These are phyloP conservation scores for Neurospora sp. DNA, from an alignment of 2,329 filamentous ascomycete species.

Conservation along the genomic window DNA sequence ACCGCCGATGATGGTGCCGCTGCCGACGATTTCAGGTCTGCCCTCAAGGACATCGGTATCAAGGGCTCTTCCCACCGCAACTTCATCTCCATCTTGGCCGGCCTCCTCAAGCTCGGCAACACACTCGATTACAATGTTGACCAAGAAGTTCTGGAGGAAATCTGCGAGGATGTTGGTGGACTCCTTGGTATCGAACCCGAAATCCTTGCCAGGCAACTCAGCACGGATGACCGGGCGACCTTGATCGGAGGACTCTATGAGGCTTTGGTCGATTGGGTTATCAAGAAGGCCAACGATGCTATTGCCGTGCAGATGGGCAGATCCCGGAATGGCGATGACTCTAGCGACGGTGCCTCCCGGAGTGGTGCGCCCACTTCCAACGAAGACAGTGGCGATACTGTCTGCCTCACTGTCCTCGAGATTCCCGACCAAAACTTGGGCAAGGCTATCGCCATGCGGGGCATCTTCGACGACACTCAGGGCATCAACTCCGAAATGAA, in stretches of 20 bases:
- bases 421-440: constrained; percentile 70
- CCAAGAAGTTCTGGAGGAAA: constrained; percentile 71
- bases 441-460: constrained; percentile 81
- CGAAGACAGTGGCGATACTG: constrained; percentile 71
- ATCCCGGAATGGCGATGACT: constrained; percentile 57
- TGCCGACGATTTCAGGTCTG: constrained; percentile 83
- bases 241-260: constrained; percentile 86
- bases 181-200: constrained; percentile 83
- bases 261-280: constrained; percentile 88
- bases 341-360: constrained; percentile 49
- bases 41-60: constrained; percentile 86
- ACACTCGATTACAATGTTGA: constrained; percentile 79
- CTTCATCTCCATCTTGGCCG: constrained; percentile 77
- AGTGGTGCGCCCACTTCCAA: constrained; percentile 55
- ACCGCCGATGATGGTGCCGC: constrained; percentile 87
- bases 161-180: constrained; percentile 82
- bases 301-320: constrained; percentile 67
- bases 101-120: constrained; percentile 84
- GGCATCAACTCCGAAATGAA: constrained; percentile 98
- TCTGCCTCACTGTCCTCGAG: constrained; percentile 81
- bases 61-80: constrained; percentile 76
- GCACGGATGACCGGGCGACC: constrained; percentile 73
- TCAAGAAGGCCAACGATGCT: constrained; percentile 76
- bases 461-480: constrained; percentile 82
- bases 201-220: constrained; percentile 66